Base-by-base conservation (phyloP, 208 protist species). In the Phytomonas francai region DNA sequence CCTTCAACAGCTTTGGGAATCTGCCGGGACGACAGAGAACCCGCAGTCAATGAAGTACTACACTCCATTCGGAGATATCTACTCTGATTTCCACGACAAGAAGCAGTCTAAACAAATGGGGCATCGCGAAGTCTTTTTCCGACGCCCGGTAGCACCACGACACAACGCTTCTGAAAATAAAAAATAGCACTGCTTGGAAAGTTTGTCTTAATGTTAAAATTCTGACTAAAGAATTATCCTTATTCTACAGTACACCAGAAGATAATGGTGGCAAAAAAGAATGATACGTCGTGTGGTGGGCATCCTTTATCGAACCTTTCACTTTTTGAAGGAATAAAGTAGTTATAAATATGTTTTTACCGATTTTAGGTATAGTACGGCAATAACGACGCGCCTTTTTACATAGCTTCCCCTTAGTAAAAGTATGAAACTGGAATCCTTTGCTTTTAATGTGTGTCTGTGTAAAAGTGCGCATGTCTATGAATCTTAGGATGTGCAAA, bases 1-100 rank as follows among this genome's bases (percentile, higher is more conserved):
- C 30, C 65, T 92, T 54, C 87, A 95, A 71, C 84, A 95, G 76
- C 77, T 93, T 65, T 92, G 87, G 87, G 90, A 95, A 63, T 81
- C 80, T 31, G 76, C 84, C 33, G 84, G 86, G 64, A 87, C 88
- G 27, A 84, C 87, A 0, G 90, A 95, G 67, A 91, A 88, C 61
- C 87, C 90, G 59, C 87, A 93, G 79, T 91, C 84, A 49, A 95
- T 95, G 90, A 95, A 95, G 77, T 95, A 95, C 76, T 95, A 95
- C 82, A 95, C 90, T 6, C 90, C 90, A 0, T 93, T 93, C 49
- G 79, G 74, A 22, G 86, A 95, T 74, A 92, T 95, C 64, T 76
- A 92, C 76, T 80, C 75, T 4, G 65, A 75, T 11, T 92, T 95
- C 64, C 81, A 88, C 66, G 84, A 95, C 49, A 81, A 75, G 31